phyloP scores from a whole-genome alignment of 2,329 filamentous ascomycete genomes.

The Ceratocystis ficicola region DNA sequence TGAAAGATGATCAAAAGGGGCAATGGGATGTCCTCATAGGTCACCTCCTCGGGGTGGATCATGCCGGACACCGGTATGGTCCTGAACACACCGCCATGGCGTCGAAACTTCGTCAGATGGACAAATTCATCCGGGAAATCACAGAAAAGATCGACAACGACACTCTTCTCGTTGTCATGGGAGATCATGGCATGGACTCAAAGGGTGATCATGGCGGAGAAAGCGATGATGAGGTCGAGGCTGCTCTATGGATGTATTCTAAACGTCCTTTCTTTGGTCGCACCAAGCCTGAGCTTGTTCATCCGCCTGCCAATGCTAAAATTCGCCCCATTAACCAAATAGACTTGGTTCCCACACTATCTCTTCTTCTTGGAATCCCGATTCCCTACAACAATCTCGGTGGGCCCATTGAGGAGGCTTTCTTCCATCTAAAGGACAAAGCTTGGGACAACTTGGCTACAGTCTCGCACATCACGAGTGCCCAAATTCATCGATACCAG shows the following conservation, averaged over 20 bases:
- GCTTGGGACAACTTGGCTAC: constrained; percentile 66
- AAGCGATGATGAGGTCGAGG: constrained; percentile 89
- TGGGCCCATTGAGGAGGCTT: constrained; percentile 85
- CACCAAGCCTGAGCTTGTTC: constrained; percentile 45
- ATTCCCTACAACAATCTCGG: constrained; percentile 96
- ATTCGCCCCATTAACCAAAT: constrained; percentile 70
- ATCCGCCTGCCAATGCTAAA: constrained; percentile 60
- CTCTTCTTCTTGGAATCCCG: constrained; percentile 75
- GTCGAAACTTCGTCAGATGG: constrained; percentile 84
- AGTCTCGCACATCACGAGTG: constrained; percentile 64
- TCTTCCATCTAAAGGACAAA: constrained; percentile 55
- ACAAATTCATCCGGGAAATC: constrained; percentile 61
- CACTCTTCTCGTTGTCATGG: constrained; percentile 88
- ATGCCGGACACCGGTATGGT: constrained; percentile 91
- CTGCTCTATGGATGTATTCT: constrained; percentile 97
- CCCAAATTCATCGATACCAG: constrained; percentile 84
- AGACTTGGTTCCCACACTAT: constrained; percentile 84
- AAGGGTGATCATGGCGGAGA: constrained; percentile 98
- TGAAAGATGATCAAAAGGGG: constrained; percentile 50
- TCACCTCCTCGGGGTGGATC: constrained; percentile 89
- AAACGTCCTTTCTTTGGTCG: constrained; percentile 76
- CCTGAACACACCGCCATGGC: constrained; percentile 88
- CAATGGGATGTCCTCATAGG: constrained; percentile 93
- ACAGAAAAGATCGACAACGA: constrained; percentile 64
- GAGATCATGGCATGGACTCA: constrained; percentile 96